phyloP scores from a whole-genome alignment of 371 early-diverging fungal genomes.

The Lichtheimia hyalospora region DNA sequence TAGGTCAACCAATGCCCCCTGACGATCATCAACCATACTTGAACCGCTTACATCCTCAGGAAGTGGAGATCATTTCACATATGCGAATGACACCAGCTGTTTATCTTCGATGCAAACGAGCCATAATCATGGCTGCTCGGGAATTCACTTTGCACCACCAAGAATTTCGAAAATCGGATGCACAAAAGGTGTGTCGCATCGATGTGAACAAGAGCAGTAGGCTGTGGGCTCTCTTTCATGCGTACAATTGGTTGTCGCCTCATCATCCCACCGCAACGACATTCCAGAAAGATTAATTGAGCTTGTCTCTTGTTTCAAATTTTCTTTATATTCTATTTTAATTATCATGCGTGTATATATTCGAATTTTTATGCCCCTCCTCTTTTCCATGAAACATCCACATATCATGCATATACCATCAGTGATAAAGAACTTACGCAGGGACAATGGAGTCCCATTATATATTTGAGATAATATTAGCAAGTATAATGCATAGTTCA shows the following conservation, averaged over 20 bases:
- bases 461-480: neutral
- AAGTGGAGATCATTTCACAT: constrained; percentile 57
- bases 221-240: constrained; percentile 63
- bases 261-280: neutral
- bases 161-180: constrained; percentile 66
- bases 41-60: constrained; percentile 50
- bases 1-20: constrained; percentile 4
- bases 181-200: constrained; percentile 68
- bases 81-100: constrained; percentile 63
- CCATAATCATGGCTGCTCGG: constrained; percentile 55
- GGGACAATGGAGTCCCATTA: neutral
- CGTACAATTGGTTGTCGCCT: constrained; percentile 53
- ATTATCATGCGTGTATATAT: neutral
- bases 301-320: neutral
- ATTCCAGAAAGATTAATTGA: constrained; percentile 1
- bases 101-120: constrained; percentile 62
- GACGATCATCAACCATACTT: constrained; percentile 30
- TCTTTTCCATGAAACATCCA: neutral
- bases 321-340: constrained; percentile 3
- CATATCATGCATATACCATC: neutral
- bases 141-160: constrained; percentile 29
- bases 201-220: constrained; percentile 77
- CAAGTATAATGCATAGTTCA: neutral
- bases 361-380: neutral
- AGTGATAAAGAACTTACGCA: constrained; percentile 1